Conservation (phyloP, 257 asterid species). For the Schizonepeta tenuifolia region DNA sequence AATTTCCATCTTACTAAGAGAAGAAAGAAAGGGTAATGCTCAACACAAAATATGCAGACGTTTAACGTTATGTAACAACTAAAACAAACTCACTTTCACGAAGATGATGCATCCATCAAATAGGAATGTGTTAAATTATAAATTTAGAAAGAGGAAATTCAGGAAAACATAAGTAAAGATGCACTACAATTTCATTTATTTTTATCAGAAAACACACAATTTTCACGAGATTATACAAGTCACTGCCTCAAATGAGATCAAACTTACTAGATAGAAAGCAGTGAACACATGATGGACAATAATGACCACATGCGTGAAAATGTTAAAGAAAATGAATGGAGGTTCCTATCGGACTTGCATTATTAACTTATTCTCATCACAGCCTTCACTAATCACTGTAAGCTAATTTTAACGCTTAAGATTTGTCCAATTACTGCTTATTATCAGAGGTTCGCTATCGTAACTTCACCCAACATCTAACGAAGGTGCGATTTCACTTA, state of each 20-base stretch:
- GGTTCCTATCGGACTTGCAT: constrained; percentile 18
- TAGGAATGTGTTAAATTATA: constrained; percentile 13
- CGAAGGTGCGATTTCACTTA: constrained; percentile 5
- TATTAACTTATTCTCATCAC: not conserved
- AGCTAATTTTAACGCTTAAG: not conserved
- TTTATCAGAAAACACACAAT: constrained; percentile 5
- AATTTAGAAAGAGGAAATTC: not conserved
- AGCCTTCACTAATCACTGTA: constrained; percentile 11
- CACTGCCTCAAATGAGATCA: not conserved
- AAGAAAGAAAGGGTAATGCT: not conserved
- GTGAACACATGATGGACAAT: constrained; percentile 2
- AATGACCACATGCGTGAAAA: not conserved
- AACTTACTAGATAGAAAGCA: constrained; percentile 16
- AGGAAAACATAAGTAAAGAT: not conserved
- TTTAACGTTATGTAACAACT: not conserved
- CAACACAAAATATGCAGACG: constrained; percentile 3
- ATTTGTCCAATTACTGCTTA: constrained; percentile 6
- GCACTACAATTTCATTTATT: not conserved
- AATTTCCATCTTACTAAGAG: constrained; percentile 7
- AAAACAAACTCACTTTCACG: constrained; percentile 1
- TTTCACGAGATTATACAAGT: not conserved
- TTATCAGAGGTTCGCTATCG: not conserved
- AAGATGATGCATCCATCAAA: not conserved
- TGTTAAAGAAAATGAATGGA: not conserved
- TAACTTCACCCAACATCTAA: constrained; percentile 17